A percentile compares a stretch with the other conserved stretches of the same genome.
Evolutionary conservation across 257 asterid species (phyloP).

Genomic region (Primulina huaijiensis): DNA sequence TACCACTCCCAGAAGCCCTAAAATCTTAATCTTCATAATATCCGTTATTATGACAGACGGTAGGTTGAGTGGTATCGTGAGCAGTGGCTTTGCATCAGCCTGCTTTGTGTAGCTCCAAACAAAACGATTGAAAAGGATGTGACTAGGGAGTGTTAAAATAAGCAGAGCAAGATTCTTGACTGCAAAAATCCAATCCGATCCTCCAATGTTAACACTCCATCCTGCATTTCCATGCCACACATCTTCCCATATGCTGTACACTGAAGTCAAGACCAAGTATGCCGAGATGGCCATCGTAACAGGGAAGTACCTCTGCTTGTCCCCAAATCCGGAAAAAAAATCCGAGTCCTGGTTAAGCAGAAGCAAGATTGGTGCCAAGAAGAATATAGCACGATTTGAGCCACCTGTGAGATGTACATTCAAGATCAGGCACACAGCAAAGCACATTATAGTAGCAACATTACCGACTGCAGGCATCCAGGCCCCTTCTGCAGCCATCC

Average conservation of each 20-base stretch:
- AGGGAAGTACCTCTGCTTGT: conserved; percentile 96
- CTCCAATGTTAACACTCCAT: conserved; percentile 90
- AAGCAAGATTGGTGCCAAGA: conserved; percentile 85
- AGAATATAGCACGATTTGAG: conserved; percentile 88
- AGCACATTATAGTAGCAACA: conserved; percentile 89
- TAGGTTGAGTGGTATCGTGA: conserved; percentile 74
- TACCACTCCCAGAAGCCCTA: conserved; percentile 90
- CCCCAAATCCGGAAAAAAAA: conserved; percentile 93
- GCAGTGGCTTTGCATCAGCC: conserved; percentile 60
- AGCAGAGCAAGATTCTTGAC: conserved; percentile 91
- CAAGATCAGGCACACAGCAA: conserved; percentile 84
- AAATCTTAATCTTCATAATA: conserved; percentile 67
- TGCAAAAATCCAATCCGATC: conserved; percentile 82
- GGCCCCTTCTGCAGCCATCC: conserved; percentile 89
- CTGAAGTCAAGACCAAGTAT: conserved; percentile 62
- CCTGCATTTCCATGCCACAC: conserved; percentile 77
- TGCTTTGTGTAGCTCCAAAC: conserved; percentile 90
- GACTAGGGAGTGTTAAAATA: conserved; percentile 79
- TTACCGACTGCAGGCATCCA: conserved; percentile 99
- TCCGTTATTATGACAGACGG: conserved; percentile 78
- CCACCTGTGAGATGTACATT: conserved; percentile 84
- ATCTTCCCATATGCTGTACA: conserved; percentile 86
- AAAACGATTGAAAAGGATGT: conserved; percentile 81
- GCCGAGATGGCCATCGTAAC: conserved; percentile 67
- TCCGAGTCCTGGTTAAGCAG: conserved; percentile 94